Evolutionary conservation across 805 yeast species (phyloP).

Genomic region (Metschnikowia vanudenii): DNA sequence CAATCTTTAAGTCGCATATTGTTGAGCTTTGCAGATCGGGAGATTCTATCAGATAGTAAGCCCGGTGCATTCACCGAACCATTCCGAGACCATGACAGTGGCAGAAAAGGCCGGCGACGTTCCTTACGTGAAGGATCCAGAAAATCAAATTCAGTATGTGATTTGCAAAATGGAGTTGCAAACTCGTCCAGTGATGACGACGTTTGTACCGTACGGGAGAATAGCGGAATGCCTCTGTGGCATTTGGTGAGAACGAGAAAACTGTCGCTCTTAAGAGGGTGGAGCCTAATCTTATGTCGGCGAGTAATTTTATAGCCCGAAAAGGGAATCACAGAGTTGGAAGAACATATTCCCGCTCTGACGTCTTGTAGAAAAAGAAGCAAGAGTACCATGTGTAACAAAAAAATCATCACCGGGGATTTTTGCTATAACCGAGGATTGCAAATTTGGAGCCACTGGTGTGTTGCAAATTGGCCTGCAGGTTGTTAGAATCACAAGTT

Average conservation of each 20-base stretch:
- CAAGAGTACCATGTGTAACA: neutral
- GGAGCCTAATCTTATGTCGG: conserved; percentile 11
- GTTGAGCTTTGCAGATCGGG: neutral
- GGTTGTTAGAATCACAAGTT: too few relatives aligned
- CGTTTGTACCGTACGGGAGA: conserved; percentile 5
- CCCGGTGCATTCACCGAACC: neutral
- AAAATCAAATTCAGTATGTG: conserved; percentile 8
- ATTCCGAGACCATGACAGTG: neutral
- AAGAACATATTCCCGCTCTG: conserved; percentile 14
- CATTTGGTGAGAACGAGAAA: conserved; percentile 16
- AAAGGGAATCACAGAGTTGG: conserved; percentile 13
- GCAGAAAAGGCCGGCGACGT: neutral
- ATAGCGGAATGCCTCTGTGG: conserved; percentile 12
- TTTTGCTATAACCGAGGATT: neutral
- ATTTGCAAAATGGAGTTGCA: conserved; percentile 6
- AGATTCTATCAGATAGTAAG: neutral
- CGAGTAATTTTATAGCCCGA: conserved; percentile 17
- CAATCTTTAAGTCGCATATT: neutral
- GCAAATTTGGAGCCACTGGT: conserved; percentile 1
- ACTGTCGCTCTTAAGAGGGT: conserved; percentile 11
- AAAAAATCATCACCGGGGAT: neutral
- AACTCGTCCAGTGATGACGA: conserved; percentile 11
- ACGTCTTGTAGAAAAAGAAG: neutral
- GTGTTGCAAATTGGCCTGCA: conserved; percentile 4
- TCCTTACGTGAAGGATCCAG: conserved; percentile 3